Conservation (phyloP, 495 filamentous ascomycete species). For the Parathielavia appendiculata region DNA sequence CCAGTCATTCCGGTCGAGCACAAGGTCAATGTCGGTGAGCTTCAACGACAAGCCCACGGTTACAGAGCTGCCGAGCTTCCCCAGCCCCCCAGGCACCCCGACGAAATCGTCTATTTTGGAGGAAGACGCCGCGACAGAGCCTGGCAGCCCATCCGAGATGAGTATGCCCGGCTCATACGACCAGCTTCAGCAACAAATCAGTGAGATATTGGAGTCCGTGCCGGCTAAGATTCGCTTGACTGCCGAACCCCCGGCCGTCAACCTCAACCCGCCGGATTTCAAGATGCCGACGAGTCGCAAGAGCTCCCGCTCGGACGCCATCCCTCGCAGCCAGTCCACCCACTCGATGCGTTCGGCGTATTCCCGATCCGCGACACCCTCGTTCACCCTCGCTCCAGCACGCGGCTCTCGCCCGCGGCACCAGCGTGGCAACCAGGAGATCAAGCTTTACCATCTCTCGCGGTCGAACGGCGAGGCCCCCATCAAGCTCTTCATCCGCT, state of each 20-base stretch:
- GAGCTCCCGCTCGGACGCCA: slow-evolving; percentile 29
- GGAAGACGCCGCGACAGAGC: slow-evolving; percentile 31
- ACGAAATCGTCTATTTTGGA: slow-evolving; percentile 19
- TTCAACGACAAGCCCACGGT: slow-evolving; percentile 42
- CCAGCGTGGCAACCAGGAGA: slow-evolving; percentile 54
- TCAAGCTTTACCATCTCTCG: slow-evolving; percentile 90
- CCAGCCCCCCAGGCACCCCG: slow-evolving; percentile 27
- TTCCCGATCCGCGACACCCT: slow-evolving; percentile 58
- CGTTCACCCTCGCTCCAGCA: slow-evolving; percentile 64
- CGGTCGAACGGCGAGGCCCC: slow-evolving; percentile 74
- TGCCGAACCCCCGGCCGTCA: slow-evolving; percentile 43
- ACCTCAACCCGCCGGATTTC: slow-evolving; percentile 46
- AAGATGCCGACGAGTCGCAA: slow-evolving; percentile 38
- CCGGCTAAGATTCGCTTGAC: slow-evolving; percentile 75
- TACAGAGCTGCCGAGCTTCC: slow-evolving; percentile 31
- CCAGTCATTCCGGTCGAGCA: slow-evolving; percentile 34
- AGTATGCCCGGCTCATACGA: slow-evolving; percentile 47
- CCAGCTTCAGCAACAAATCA: slow-evolving; percentile 79
- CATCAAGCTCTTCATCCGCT: slow-evolving; percentile 87
- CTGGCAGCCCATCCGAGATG: slow-evolving; percentile 32
- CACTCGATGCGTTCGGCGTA: slow-evolving; percentile 35
- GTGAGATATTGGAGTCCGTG: slow-evolving; percentile 72
- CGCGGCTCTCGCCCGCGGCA: slow-evolving; percentile 41
- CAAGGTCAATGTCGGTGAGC: slow-evolving; percentile 39
- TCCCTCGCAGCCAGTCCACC: slow-evolving; percentile 41